These are phyloP conservation scores for Albophoma yamanashiensis DNA, from an alignment of 2,329 filamentous ascomycete genomes.

Conservation along the genomic window DNA sequence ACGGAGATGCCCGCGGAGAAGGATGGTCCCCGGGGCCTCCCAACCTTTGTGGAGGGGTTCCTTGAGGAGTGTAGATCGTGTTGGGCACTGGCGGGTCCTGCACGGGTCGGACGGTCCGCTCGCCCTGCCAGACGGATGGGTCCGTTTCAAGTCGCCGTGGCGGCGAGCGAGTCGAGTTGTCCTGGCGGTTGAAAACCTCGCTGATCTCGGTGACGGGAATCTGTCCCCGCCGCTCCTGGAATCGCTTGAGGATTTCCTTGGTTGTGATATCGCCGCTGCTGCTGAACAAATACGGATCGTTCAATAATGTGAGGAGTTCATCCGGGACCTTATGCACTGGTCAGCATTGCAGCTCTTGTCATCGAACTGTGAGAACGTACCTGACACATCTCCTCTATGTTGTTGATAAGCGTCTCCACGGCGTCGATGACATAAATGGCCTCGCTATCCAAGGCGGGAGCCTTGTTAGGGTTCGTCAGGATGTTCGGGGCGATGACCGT, in stretches of 20 bases:
- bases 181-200: constrained; percentile 45
- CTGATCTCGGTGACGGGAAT: constrained; percentile 50
- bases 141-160: constrained; percentile 74
- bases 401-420: constrained; percentile 80
- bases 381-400: constrained; percentile 95
- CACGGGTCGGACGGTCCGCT: constrained; percentile 73
- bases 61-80: constrained; percentile 24
- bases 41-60: constrained; percentile 39
- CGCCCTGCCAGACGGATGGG: constrained; percentile 70
- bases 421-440: constrained; percentile 91
- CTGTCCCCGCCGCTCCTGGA: constrained; percentile 62
- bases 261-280: constrained; percentile 81
- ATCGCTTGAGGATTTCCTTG: constrained; percentile 92
- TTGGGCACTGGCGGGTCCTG: constrained; percentile 42
- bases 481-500: constrained; percentile 98
- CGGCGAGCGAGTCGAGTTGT: constrained; percentile 43
- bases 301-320: constrained; percentile 76
- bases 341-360: not conserved
- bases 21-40: constrained; percentile 34
- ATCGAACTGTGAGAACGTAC: constrained; percentile 41
- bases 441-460: constrained; percentile 64
- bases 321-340: constrained; percentile 63
- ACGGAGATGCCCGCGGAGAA: constrained; percentile 20
- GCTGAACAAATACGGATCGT: constrained; percentile 73
- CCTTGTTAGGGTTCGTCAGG: constrained; percentile 60